Percentiles rank a stretch among this genome's conserved stretches.
phyloP scores from a whole-genome alignment of 2,329 filamentous ascomycete species.

The Hypoxylon sp. region DNA sequence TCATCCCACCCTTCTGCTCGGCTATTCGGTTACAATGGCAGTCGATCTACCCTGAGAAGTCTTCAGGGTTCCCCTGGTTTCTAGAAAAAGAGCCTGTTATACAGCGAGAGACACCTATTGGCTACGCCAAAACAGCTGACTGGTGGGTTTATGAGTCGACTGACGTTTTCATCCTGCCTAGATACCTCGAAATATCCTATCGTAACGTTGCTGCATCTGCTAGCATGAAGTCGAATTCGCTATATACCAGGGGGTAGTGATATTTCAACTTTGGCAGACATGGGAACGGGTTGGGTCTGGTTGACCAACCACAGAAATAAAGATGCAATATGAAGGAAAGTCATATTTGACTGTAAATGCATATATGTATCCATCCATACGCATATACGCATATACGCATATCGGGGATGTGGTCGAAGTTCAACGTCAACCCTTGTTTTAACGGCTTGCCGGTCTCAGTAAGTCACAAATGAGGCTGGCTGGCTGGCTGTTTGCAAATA shows the following conservation, averaged over 20 bases:
- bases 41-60: constrained; percentile 37
- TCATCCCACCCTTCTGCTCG: constrained; percentile 37
- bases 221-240: constrained; percentile 30
- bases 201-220: constrained; percentile 42
- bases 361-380: constrained; percentile 26
- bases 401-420: constrained; percentile 6
- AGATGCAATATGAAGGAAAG: constrained; percentile 7
- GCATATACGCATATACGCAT: constrained; percentile 30
- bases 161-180: constrained; percentile 35
- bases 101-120: constrained; percentile 33
- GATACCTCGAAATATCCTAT: constrained; percentile 39
- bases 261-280: constrained; percentile 24
- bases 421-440: not conserved
- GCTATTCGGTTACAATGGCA: constrained; percentile 39
- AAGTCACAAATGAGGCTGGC: constrained; percentile 22
- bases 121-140: constrained; percentile 39
- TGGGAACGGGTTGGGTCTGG: constrained; percentile 14
- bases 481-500: constrained; percentile 16
- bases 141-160: constrained; percentile 35
- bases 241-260: constrained; percentile 34
- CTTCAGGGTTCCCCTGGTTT: constrained; percentile 37
- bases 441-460: constrained; percentile 16
- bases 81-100: constrained; percentile 31
- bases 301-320: constrained; percentile 30
- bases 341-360: constrained; percentile 8